Base-by-base conservation (phyloP, 345 rosid genomes). In the Cardiospermum halicacabum region DNA sequence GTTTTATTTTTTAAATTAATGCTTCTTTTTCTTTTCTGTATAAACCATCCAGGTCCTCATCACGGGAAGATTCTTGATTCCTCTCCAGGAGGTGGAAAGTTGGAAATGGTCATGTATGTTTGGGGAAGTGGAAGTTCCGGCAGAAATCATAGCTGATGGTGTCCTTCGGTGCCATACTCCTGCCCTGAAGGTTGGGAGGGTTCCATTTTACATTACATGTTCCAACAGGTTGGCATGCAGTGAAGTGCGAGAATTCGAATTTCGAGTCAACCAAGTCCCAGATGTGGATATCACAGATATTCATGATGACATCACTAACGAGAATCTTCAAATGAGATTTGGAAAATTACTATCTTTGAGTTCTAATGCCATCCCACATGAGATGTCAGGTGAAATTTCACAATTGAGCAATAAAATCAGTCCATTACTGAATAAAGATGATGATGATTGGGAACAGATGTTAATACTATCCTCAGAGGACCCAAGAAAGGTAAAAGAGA, bases 41-140 rank as follows among this genome's bases (percentile, higher is more conserved):
- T 56, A 19, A 55, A 66, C 24, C 47, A 53, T 66, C 6, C 77
- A 93, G 97, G 91, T 94, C 61, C 74, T 87, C 28, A 69, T 94
- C 67, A 78, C 81, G 22, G 92, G 98, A 74, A 84, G 75, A 69
- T 92, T 92, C 84, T 78, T 89, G 71, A 87, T 76, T 74, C 61
- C 68, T 58, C 69, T 47, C 61, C 78, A 88, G 72, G 95, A 79
- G 70, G 78, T 72, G 49, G 75, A 78, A 75, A 76, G 59, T 9
- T 75, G 71, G 60, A 74, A 80, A 55, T 91, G 95, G 97, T 94
- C 95, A 42, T 89, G 97, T 80, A 91, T 94, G 96, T 91, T 94
- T 80, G 99, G 97, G 19, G 96, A 94, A 79, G 82, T 89, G 66
- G 99, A 94, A 83, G 97, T 91, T 81, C 92, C 85, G 12, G 97